Percentiles rank a stretch among this genome's conserved stretches.
phyloP scores from a whole-genome alignment of 768 basidiomycete species.

The Mycena rosella region DNA sequence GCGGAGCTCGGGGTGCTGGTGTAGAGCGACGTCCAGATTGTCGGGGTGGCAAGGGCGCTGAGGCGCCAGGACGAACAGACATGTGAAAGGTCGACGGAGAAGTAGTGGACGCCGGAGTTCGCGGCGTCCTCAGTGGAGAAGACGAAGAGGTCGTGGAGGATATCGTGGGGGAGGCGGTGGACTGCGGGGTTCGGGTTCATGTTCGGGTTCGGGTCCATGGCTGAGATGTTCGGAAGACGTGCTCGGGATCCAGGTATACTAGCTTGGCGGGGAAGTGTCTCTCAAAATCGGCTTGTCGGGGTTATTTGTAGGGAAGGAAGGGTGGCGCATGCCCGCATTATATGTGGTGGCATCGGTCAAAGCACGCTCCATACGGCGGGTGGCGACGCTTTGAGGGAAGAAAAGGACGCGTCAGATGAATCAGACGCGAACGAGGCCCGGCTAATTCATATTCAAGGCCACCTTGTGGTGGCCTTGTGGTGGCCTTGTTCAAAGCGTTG shows the following conservation, averaged over 20 bases:
- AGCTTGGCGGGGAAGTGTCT: neutral
- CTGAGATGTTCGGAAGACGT: neutral
- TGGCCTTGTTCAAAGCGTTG: neutral
- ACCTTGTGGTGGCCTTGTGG: neutral
- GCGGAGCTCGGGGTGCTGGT: neutral
- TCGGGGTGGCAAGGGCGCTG: slow-evolving; percentile 18
- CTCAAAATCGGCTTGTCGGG: neutral
- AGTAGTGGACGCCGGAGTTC: neutral
- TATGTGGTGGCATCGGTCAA: slow-evolving; percentile 1
- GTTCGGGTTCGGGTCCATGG: neutral
- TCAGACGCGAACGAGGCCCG: neutral
- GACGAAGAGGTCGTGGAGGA: slow-evolving; percentile 29
- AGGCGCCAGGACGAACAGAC: slow-evolving; percentile 31
- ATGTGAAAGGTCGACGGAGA: slow-evolving; percentile 31
- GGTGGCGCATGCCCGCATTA: neutral
- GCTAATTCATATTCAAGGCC: neutral
- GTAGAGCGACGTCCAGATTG: slow-evolving; percentile 12
- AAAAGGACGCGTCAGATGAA: neutral
- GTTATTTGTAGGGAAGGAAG: neutral
- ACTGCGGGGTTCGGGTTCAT: neutral
- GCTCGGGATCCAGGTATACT: neutral
- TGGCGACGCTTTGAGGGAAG: slow-evolving; percentile 1
- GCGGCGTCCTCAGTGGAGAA: slow-evolving; percentile 9
- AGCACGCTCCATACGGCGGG: neutral
- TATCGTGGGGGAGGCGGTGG: slow-evolving; percentile 20